These are phyloP conservation scores for Xylaria palmicola DNA, from an alignment of 495 filamentous ascomycete species.

Conservation along the genomic window DNA sequence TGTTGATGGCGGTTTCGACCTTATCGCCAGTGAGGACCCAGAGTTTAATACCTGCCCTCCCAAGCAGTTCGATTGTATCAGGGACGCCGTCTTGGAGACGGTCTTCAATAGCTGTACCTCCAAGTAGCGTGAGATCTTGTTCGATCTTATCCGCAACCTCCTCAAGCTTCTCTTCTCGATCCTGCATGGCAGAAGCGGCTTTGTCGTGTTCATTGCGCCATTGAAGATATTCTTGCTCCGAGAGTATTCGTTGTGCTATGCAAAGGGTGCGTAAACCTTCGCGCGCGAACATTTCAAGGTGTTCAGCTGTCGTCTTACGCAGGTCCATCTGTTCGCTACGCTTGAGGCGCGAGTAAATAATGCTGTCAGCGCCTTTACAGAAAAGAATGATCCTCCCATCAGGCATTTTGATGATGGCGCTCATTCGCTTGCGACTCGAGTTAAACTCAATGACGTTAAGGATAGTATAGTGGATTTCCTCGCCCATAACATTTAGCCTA, in stretches of 20 bases:
- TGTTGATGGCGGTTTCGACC: conserved; percentile 99
- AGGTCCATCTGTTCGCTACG: conserved; percentile 84
- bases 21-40: conserved; percentile 99
- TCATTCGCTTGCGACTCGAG: conserved; percentile 96
- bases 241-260: conserved; percentile 81
- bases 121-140: conserved; percentile 81
- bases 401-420: conserved; percentile 94
- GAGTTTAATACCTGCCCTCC: conserved; percentile 95
- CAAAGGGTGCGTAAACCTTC: conserved; percentile 96
- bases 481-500: conserved; percentile 80
- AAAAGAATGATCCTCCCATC: conserved; percentile 88
- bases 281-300: conserved; percentile 93
- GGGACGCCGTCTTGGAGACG: conserved; percentile 96
- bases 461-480: conserved; percentile 79
- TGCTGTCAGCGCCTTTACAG: conserved; percentile 97
- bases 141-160: conserved; percentile 87
- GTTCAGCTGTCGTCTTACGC: conserved; percentile 79
- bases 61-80: conserved; percentile 90
- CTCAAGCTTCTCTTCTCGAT: conserved; percentile 94
- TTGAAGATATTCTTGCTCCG: conserved; percentile 79
- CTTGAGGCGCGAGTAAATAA: conserved; percentile 91
- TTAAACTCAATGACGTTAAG: conserved; percentile 98
- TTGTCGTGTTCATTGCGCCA: conserved; percentile 88
- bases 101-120: conserved; percentile 98
- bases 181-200: conserved; percentile 77